A percentile compares a stretch with the other conserved stretches of the same genome.
These are phyloP conservation scores for Echites panduratus DNA, from an alignment of 257 asterid species.

Conservation along the genomic window DNA sequence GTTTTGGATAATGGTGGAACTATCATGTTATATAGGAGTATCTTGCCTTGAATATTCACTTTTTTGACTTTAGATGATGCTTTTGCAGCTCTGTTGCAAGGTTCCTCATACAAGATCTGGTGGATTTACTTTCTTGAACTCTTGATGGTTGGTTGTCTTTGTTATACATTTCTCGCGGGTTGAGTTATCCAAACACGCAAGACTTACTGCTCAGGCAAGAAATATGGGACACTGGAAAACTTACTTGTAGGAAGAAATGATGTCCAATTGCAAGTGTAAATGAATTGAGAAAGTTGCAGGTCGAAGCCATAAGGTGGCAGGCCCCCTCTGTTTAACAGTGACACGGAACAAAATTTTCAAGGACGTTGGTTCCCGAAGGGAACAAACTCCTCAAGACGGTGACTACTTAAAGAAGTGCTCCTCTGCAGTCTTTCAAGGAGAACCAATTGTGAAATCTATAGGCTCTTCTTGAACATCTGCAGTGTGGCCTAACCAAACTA, in stretches of 20 bases:
- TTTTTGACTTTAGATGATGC: not conserved
- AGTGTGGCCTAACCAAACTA: slow-evolving; percentile 13
- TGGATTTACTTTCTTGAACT: slow-evolving; percentile 12
- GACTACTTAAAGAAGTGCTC: slow-evolving; percentile 14
- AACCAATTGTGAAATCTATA: slow-evolving; percentile 45
- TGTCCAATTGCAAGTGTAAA: slow-evolving; percentile 11
- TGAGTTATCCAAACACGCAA: not conserved
- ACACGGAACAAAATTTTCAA: slow-evolving; percentile 17
- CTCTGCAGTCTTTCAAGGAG: slow-evolving; percentile 60
- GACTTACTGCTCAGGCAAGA: slow-evolving; percentile 21
- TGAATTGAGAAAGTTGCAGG: slow-evolving; percentile 28
- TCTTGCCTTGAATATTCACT: not conserved
- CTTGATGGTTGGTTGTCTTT: slow-evolving; percentile 8
- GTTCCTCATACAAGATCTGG: slow-evolving; percentile 1
- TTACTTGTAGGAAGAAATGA: slow-evolving; percentile 17
- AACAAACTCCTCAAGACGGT: slow-evolving; percentile 25
- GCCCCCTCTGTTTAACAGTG: slow-evolving; percentile 24
- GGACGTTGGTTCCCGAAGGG: slow-evolving; percentile 44
- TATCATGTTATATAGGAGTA: not conserved
- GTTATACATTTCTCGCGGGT: not conserved
- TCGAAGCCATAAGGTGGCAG: slow-evolving; percentile 48
- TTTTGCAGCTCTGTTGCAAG: slow-evolving; percentile 12
- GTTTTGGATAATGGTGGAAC: not conserved
- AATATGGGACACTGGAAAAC: slow-evolving; percentile 15
- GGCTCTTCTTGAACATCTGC: slow-evolving; percentile 73